Conservation (phyloP, 2,329 filamentous ascomycete species). For the Septoria linicola region DNA sequence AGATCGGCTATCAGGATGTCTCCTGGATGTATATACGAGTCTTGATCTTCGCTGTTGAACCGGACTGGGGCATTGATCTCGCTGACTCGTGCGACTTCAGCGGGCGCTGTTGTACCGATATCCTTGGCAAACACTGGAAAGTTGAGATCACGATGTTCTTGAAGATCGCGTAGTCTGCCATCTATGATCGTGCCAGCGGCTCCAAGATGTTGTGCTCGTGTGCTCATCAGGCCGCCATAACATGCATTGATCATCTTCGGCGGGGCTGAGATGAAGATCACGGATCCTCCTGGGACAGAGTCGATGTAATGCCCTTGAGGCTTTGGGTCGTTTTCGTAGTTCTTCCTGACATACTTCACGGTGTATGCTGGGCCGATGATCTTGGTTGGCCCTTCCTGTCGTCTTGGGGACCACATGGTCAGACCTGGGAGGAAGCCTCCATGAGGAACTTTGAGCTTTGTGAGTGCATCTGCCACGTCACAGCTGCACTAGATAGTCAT, state of each 20-base stretch:
- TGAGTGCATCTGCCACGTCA: conserved; percentile 54
- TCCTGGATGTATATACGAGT: conserved; percentile 37
- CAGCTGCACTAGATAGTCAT: conserved; percentile 38
- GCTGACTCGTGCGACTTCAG: conserved; percentile 35
- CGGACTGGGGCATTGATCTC: conserved; percentile 38
- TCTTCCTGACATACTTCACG: conserved; percentile 52
- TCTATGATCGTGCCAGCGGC: conserved; percentile 54
- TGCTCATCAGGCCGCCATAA: conserved; percentile 57
- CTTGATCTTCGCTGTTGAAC: conserved; percentile 35
- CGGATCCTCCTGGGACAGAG: conserved; percentile 47
- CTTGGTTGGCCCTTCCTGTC: conserved; percentile 53
- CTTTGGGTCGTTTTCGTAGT: conserved; percentile 48
- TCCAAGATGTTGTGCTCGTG: conserved; percentile 46
- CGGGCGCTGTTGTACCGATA: conserved; percentile 38
- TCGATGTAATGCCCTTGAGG: conserved; percentile 54
- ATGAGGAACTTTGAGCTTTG: conserved; percentile 47
- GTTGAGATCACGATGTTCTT: conserved; percentile 53
- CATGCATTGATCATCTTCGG: conserved; percentile 50
- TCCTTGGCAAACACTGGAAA: conserved; percentile 45
- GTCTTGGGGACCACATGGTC: conserved; percentile 55
- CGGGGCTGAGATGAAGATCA: conserved; percentile 54
- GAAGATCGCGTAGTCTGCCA: conserved; percentile 53
- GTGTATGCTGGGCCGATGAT: conserved; percentile 58
- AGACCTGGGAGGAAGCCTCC: conserved; percentile 57
- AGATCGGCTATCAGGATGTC: conserved; percentile 42